Conservation (phyloP, 2,329 filamentous ascomycete genomes). For the Verticillium alfalfae region DNA sequence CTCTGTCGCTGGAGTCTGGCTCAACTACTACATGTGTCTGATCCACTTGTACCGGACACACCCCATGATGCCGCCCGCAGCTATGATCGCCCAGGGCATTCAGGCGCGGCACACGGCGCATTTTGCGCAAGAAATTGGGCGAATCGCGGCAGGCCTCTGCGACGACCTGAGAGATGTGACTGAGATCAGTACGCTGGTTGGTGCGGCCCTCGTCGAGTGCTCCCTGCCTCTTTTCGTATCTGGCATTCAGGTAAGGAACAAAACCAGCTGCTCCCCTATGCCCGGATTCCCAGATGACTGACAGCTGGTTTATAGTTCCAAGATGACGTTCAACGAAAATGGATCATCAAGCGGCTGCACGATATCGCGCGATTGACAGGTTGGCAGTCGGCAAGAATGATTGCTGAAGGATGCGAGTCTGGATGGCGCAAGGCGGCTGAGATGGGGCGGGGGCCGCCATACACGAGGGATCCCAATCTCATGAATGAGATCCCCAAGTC, state of each 20-base stretch:
- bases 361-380: conserved; percentile 77
- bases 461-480: conserved; percentile 43
- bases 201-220: conserved; percentile 76
- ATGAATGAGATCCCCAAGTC: conserved; percentile 26
- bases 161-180: conserved; percentile 45
- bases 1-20: conserved; percentile 83
- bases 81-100: conserved; percentile 79
- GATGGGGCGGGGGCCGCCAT: conserved; percentile 71
- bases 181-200: conserved; percentile 70
- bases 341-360: conserved; percentile 68
- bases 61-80: conserved; percentile 84
- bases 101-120: conserved; percentile 65
- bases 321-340: conserved; percentile 66
- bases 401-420: conserved; percentile 78
- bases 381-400: conserved; percentile 77
- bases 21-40: conserved; percentile 77
- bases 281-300: background rate
- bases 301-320: conserved; percentile 48
- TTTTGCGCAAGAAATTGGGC: conserved; percentile 70
- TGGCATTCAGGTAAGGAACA: conserved; percentile 57
- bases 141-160: conserved; percentile 69
- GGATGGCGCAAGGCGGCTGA: conserved; percentile 73
- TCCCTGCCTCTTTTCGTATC: conserved; percentile 83
- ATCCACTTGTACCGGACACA: conserved; percentile 80
- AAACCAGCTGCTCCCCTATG: background rate